A percentile compares a stretch with the other conserved stretches of the same genome.
Conservation (phyloP, 208 protist genomes). For the Leishmania tarentolae region DNA sequence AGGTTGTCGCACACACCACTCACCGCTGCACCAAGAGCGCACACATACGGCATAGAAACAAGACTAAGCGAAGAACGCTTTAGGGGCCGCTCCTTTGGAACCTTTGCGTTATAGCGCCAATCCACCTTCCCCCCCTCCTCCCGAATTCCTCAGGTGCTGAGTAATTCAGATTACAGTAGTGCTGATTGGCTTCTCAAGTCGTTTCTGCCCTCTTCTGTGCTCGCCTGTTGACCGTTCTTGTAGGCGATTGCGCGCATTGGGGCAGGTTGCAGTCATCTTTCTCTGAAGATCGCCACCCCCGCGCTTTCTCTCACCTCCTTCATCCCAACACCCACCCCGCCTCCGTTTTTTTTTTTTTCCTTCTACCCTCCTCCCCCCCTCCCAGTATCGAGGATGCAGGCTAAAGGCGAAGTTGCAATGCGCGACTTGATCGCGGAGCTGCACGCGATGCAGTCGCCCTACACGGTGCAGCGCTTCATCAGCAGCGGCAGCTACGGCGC, state of each 20-base stretch:
- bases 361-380: not conserved
- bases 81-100: not conserved
- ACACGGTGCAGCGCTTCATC: constrained; percentile 82
- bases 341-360: not conserved
- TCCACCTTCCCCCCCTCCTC: not conserved
- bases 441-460: constrained; percentile 67
- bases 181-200: not conserved
- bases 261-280: not conserved
- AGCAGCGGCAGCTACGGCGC: constrained; percentile 91
- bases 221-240: not conserved
- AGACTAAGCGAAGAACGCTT: not conserved
- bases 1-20: not conserved
- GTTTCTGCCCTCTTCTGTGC: not conserved
- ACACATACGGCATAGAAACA: not conserved
- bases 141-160: not conserved
- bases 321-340: not conserved
- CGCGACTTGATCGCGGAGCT: constrained; percentile 81
- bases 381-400: constrained; percentile 29
- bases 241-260: not conserved
- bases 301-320: not conserved
- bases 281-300: not conserved
- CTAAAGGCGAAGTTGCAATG: constrained; percentile 71
- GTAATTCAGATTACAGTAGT: not conserved
- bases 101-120: not conserved
- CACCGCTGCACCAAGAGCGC: not conserved